phyloP scores from a whole-genome alignment of 2,329 filamentous ascomycete genomes.

The Colletotrichum tofieldiae region DNA sequence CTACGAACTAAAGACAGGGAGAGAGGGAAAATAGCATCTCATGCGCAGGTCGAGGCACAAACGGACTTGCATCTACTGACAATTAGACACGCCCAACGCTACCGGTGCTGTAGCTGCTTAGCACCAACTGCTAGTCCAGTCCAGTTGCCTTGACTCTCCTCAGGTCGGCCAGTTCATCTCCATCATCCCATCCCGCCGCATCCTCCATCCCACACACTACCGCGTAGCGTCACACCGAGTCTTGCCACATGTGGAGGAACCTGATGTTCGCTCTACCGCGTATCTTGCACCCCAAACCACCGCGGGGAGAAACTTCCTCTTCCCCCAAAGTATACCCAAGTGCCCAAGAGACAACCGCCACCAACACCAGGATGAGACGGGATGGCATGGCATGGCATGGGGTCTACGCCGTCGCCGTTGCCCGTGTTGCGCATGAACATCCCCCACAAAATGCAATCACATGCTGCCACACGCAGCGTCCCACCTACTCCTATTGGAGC shows the following conservation, averaged over 20 bases:
- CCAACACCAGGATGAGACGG: neutral
- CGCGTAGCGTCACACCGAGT: slow-evolving; percentile 4
- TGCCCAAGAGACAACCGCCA: neutral
- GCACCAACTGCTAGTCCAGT: slow-evolving; percentile 7
- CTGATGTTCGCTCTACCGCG: neutral
- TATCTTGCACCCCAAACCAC: neutral
- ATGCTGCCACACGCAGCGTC: slow-evolving; percentile 39
- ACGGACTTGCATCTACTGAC: neutral
- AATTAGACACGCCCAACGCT: neutral
- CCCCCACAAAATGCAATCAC: slow-evolving; percentile 41
- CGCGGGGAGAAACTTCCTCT: neutral
- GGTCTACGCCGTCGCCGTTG: slow-evolving; percentile 12
- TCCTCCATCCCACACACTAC: slow-evolving; percentile 5
- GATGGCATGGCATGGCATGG: slow-evolving; percentile 12
- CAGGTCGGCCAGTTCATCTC: slow-evolving; percentile 27
- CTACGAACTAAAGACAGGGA: neutral
- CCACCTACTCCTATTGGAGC: slow-evolving; percentile 38
- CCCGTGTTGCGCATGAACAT: slow-evolving; percentile 37
- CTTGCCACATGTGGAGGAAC: slow-evolving; percentile 7
- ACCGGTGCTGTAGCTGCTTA: too few relatives aligned
- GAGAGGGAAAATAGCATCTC: neutral
- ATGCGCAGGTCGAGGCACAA: neutral
- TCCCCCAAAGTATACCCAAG: neutral
- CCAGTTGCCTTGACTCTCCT: slow-evolving; percentile 9
- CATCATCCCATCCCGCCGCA: slow-evolving; percentile 21